A percentile compares a stretch with the other conserved stretches of the same genome.
Evolutionary conservation across 768 basidiomycete genomes (phyloP).

Genomic region (Leccinum boreale): DNA sequence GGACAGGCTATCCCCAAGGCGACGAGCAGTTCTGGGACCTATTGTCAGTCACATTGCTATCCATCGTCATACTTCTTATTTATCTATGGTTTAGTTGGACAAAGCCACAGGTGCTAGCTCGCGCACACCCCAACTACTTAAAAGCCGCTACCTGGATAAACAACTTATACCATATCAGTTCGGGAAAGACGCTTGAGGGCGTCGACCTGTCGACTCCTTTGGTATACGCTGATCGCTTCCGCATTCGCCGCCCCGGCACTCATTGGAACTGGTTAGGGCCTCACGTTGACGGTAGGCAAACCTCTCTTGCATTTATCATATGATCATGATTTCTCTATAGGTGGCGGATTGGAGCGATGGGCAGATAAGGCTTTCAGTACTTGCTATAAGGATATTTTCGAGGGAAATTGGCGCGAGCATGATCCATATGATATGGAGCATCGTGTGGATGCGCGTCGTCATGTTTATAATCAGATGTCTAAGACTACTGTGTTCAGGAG

Average conservation of each 20-base stretch:
- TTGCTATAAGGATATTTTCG: constrained; percentile 60
- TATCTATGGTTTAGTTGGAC: constrained; percentile 37
- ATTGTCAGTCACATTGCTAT: constrained; percentile 44
- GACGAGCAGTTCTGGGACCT: constrained; percentile 72
- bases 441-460: constrained; percentile 49
- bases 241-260: constrained; percentile 65
- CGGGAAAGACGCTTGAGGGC: constrained; percentile 38
- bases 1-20: constrained; percentile 47
- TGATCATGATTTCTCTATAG: constrained; percentile 28
- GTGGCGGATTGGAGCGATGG: constrained; percentile 75
- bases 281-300: constrained; percentile 46
- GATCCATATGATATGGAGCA: too few species aligned
- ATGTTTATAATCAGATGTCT: constrained; percentile 31
- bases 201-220: constrained; percentile 62
- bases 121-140: too few species aligned
- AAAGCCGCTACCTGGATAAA: too few species aligned
- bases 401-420: constrained; percentile 59
- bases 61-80: background rate
- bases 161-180: constrained; percentile 41
- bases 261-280: constrained; percentile 53
- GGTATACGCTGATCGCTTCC: constrained; percentile 70
- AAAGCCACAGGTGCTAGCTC: constrained; percentile 6
- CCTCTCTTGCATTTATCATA: constrained; percentile 17
- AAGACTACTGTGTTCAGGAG: constrained; percentile 56
- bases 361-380: constrained; percentile 55